A percentile compares a stretch with the other conserved stretches of the same genome.
Evolutionary conservation across 2,329 filamentous ascomycete genomes (phyloP).

Genomic region (Ceratocystis eucalypticola): DNA sequence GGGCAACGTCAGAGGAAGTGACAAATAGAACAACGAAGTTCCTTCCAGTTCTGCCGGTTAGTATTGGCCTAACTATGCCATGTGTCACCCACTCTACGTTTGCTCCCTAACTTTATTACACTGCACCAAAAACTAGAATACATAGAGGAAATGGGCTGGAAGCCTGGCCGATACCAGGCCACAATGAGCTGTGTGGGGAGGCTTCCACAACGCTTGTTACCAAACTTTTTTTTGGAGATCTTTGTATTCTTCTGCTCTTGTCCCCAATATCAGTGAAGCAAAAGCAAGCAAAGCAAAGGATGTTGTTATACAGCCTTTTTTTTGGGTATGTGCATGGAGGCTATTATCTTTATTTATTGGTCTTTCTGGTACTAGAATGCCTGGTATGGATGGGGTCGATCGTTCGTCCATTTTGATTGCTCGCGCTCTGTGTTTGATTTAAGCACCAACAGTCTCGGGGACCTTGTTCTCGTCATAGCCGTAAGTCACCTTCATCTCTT

Average conservation of each 20-base stretch:
- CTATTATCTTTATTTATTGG: not conserved
- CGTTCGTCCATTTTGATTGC: not conserved
- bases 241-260: no score
- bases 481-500: conserved; percentile 55
- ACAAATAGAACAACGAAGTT: not conserved
- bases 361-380: not conserved
- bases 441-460: conserved; percentile 41
- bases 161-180: no score
- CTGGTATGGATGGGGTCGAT: not conserved
- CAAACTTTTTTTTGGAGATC: no score
- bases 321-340: not conserved
- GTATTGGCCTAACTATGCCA: no score
- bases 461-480: conserved; percentile 52
- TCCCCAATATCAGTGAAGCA: no score
- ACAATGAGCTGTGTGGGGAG: no score
- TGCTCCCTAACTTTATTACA: no score
- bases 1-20: not conserved
- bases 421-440: conserved; percentile 13
- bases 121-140: no score
- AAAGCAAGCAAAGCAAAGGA: no score
- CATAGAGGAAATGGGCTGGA: no score
- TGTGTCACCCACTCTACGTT: no score
- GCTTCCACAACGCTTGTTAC: no score
- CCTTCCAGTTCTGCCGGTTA: not conserved
- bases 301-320: not conserved